These are phyloP conservation scores for Thielaviopsis musarum DNA, from an alignment of 2,329 filamentous ascomycete species.

Conservation along the genomic window DNA sequence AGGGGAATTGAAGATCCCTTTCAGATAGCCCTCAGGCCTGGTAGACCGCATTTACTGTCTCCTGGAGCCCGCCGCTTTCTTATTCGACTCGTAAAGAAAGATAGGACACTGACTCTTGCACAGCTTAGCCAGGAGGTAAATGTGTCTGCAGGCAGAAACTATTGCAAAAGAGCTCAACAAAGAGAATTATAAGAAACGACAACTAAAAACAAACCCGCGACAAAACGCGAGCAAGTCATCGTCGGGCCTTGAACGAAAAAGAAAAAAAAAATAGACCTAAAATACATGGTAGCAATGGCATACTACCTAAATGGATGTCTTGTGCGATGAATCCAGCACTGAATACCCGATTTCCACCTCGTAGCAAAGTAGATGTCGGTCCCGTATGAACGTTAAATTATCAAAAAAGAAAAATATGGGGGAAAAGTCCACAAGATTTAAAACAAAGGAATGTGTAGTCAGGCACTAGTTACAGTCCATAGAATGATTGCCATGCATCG, in stretches of 20 bases:
- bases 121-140: no score
- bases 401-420: not conserved
- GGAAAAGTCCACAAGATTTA: not conserved
- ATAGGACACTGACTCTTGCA: no score
- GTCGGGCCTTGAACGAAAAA: not conserved
- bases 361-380: not conserved
- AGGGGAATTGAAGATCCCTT: no score
- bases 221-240: not conserved
- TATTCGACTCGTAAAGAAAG: no score
- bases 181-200: no score
- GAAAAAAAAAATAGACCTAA: not conserved
- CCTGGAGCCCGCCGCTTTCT: no score
- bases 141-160: no score
- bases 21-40: no score
- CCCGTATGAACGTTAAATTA: not conserved
- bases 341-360: not conserved
- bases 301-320: not conserved
- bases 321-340: not conserved
- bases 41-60: no score
- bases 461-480: conserved; percentile 7
- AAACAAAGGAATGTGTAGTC: not conserved
- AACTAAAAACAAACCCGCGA: not conserved
- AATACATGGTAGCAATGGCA: not conserved
- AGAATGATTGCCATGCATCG: not conserved
- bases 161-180: no score